A percentile compares a stretch with the other conserved stretches of the same genome.
These are phyloP conservation scores for Saposhnikovia divaricata DNA, from an alignment of 129 eudicot species.

Conservation along the genomic window DNA sequence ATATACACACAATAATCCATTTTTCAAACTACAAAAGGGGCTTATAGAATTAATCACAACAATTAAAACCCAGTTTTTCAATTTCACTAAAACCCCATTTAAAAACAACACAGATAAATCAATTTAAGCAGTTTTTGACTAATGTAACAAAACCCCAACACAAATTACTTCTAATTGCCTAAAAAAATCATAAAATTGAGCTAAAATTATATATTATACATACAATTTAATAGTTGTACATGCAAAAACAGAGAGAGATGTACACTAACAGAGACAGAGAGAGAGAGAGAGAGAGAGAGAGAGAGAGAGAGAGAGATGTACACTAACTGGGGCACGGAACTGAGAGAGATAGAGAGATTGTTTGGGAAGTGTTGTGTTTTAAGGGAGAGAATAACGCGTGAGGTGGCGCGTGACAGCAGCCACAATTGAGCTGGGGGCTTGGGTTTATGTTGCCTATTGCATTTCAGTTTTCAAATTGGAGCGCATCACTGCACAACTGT, in stretches of 20 bases:
- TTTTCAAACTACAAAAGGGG: background rate
- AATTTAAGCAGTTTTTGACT: background rate
- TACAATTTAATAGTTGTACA: background rate
- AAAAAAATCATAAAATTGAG: background rate
- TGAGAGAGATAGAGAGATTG: background rate
- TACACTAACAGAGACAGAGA: background rate
- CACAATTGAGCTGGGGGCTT: background rate
- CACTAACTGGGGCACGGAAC: background rate
- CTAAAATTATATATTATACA: background rate
- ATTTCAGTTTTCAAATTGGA: background rate
- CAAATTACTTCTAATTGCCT: background rate
- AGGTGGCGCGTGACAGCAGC: constrained; percentile 6
- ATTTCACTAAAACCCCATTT: background rate
- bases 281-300: background rate
- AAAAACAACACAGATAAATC: background rate
- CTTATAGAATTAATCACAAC: background rate
- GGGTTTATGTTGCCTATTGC: background rate
- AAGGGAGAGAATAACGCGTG: background rate
- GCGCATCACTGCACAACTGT: background rate
- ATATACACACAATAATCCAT: background rate
- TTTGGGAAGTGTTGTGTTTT: background rate
- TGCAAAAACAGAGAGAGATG: background rate
- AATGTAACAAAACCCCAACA: background rate
- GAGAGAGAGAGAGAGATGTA: background rate
- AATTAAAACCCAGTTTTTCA: background rate